Percentiles rank a stretch among this genome's conserved stretches.
phyloP scores from a whole-genome alignment of 2,329 filamentous ascomycete genomes.

The Cladosporium sp. region DNA sequence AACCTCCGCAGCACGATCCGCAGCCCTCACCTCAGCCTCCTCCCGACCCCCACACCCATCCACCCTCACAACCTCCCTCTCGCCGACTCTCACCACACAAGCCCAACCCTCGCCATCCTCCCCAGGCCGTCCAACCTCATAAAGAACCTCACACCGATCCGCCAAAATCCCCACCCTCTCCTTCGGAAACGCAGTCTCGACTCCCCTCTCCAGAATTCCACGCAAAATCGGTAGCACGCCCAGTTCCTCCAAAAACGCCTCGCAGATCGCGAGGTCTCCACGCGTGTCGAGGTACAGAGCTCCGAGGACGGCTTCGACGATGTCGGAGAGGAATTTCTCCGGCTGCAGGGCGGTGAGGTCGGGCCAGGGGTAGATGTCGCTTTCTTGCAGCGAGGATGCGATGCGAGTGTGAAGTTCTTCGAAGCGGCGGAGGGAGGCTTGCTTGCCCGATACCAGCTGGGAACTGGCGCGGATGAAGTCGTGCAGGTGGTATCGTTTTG shows the following conservation, averaged over 20 bases:
- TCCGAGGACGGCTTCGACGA: constrained; percentile 76
- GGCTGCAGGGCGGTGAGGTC: constrained; percentile 61
- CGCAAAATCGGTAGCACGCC: constrained; percentile 63
- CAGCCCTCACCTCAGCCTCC: constrained; percentile 24
- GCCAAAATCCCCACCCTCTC: constrained; percentile 62
- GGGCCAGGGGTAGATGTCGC: constrained; percentile 69
- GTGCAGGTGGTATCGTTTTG: constrained; percentile 23
- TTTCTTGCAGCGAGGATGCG: constrained; percentile 45
- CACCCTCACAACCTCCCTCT: constrained; percentile 29
- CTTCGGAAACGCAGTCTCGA: constrained; percentile 61
- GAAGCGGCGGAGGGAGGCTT: constrained; percentile 45
- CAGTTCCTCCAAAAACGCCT: constrained; percentile 55
- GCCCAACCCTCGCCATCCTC: constrained; percentile 20
- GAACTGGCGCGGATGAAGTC: constrained; percentile 27
- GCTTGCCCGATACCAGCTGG: constrained; percentile 47
- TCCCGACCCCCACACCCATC: constrained; percentile 32
- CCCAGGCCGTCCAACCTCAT: constrained; percentile 33
- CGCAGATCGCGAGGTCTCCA: constrained; percentile 58
- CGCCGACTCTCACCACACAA: constrained; percentile 35
- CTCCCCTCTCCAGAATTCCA: constrained; percentile 51
- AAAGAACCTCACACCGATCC: constrained; percentile 50
- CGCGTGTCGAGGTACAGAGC: constrained; percentile 77
- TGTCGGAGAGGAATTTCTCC: constrained; percentile 77
- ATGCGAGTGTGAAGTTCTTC: constrained; percentile 48
- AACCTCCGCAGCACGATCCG: background rate